phyloP scores from a whole-genome alignment of 164 flowering plant species.

The Piper betle region DNA sequence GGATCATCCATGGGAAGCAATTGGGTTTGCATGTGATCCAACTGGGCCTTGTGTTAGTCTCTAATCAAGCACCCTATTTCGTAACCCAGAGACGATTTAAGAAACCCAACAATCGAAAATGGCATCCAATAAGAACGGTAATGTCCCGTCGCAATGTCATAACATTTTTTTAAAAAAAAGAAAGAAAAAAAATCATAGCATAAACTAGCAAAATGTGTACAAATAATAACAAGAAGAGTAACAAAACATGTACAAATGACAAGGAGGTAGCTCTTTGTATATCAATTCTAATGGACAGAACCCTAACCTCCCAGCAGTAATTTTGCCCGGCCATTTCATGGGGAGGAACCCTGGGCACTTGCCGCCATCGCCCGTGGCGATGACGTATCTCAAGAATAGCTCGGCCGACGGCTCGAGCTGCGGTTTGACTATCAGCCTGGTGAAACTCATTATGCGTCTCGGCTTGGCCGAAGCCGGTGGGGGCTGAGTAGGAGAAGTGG shows the following conservation, averaged over 20 bases:
- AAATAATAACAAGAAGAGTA: background rate
- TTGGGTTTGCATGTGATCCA: no score
- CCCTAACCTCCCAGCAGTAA: slow-evolving; percentile 33
- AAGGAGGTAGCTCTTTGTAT: background rate
- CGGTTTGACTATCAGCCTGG: slow-evolving; percentile 24
- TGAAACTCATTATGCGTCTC: slow-evolving; percentile 12
- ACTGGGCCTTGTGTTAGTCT: no score
- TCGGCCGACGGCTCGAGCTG: slow-evolving; percentile 35
- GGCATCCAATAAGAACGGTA: no score
- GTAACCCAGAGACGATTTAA: no score
- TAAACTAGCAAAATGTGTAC: no score
- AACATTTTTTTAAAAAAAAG: no score
- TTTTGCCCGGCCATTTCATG: slow-evolving; percentile 42
- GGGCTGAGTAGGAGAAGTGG: slow-evolving; percentile 59
- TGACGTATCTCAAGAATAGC: slow-evolving; percentile 57
- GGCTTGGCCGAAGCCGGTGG: background rate
- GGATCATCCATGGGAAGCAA: no score
- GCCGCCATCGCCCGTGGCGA: slow-evolving; percentile 29
- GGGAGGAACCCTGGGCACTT: slow-evolving; percentile 52
- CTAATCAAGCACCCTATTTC: no score
- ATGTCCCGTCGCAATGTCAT: no score
- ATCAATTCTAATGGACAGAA: slow-evolving; percentile 1
- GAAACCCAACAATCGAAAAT: no score
- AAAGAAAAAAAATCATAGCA: no score
- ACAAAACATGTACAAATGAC: background rate